phyloP scores from a whole-genome alignment of 169 alveolate species.

The Plasmodium billcollinsi region DNA sequence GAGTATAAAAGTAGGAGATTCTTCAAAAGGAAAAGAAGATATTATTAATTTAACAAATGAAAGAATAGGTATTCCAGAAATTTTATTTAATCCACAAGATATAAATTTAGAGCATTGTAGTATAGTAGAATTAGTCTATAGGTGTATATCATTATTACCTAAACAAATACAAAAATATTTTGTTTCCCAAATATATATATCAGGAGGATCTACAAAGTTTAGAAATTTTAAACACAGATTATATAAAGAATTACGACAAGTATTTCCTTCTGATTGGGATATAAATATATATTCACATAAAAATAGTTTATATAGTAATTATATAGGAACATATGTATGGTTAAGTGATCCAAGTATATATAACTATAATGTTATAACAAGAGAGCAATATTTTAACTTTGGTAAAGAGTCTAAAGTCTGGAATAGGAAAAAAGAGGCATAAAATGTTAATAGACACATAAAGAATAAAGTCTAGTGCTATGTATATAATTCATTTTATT shows the following conservation, averaged over 20 bases:
- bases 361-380: constrained; percentile 46
- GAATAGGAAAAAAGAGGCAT: no score
- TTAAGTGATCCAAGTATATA: constrained; percentile 55
- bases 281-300: constrained; percentile 68
- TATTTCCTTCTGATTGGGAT: constrained; percentile 79
- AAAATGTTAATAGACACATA: no score
- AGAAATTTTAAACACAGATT: constrained; percentile 81
- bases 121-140: constrained; percentile 80
- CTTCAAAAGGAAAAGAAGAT: constrained; percentile 25
- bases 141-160: constrained; percentile 82
- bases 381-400: constrained; percentile 47
- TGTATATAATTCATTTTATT: no score
- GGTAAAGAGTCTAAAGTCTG: constrained; percentile 4
- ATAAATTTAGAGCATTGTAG: constrained; percentile 82
- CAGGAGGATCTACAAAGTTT: constrained; percentile 84
- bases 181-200: constrained; percentile 79
- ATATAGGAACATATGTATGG: constrained; percentile 76
- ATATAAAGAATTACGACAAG: constrained; percentile 78
- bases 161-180: constrained; percentile 79
- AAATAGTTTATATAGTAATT: constrained; percentile 66
- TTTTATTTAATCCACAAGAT: constrained; percentile 83
- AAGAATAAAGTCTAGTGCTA: no score
- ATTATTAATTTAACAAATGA: constrained; percentile 80
- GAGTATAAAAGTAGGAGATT: constrained; percentile 22
- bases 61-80: constrained; percentile 82